Percentiles rank a stretch among this genome's conserved stretches.
phyloP scores from a whole-genome alignment of 1,139 yeast species.

The Spencermartinsiella ligniputridi region DNA sequence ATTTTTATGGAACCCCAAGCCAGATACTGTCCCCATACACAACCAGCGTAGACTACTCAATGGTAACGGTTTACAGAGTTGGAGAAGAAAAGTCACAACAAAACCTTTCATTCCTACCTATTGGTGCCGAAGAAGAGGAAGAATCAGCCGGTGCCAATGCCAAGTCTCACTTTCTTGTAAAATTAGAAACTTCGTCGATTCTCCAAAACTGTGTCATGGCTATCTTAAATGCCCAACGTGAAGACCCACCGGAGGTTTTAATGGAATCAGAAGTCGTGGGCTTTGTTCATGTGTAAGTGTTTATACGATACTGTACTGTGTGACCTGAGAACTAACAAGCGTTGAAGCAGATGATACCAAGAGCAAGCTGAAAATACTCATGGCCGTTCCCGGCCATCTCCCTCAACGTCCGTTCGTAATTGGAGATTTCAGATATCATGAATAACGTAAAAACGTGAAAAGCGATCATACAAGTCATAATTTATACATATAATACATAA shows the following conservation, averaged over 20 bases:
- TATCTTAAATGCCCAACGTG: conserved; percentile 55
- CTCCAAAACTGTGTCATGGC: conserved; percentile 74
- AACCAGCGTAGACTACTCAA: conserved; percentile 49
- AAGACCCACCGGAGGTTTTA: conserved; percentile 48
- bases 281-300: conserved; percentile 40
- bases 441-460: conserved; percentile 43
- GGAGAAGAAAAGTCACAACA: conserved; percentile 29
- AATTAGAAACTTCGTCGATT: conserved; percentile 49
- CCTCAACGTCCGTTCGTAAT: conserved; percentile 66
- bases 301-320: too few species aligned
- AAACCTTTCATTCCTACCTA: conserved; percentile 38
- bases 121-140: conserved; percentile 33
- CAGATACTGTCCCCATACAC: conserved; percentile 76
- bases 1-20: conserved; percentile 74
- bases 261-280: conserved; percentile 64
- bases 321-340: background rate
- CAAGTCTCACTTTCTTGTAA: conserved; percentile 25
- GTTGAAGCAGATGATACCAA: conserved; percentile 66
- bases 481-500: conserved; percentile 5
- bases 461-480: background rate
- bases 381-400: conserved; percentile 83
- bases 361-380: conserved; percentile 63
- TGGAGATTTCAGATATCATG: conserved; percentile 67
- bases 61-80: conserved; percentile 50
- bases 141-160: conserved; percentile 1